phyloP scores from a whole-genome alignment of 2,329 filamentous ascomycete genomes.

The Dendryphion nanum region DNA sequence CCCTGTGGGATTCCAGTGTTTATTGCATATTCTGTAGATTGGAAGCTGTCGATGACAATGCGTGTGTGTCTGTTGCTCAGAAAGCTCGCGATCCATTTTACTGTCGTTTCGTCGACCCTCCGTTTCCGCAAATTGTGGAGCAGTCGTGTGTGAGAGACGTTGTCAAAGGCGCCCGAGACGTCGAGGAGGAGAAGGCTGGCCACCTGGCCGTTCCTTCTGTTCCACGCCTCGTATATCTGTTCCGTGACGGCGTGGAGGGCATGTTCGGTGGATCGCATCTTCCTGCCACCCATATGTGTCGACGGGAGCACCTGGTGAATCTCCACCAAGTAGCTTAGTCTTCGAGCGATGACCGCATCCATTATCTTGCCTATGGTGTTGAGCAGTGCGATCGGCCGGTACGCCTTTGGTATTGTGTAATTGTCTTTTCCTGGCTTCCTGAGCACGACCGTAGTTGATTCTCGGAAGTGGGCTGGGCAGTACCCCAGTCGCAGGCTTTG shows the following conservation, averaged over 20 bases:
- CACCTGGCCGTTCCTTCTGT: background rate
- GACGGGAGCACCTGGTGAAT: background rate
- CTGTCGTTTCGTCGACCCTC: background rate
- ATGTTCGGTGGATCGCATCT: background rate
- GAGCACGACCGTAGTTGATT: background rate
- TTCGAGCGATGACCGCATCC: background rate
- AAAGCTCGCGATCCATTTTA: background rate
- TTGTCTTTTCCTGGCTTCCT: background rate
- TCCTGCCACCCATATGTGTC: background rate
- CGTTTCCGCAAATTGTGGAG: background rate
- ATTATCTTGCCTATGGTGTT: background rate
- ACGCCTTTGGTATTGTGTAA: background rate
- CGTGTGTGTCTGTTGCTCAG: background rate
- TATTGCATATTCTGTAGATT: background rate
- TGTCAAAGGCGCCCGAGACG: background rate
- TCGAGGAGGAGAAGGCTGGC: background rate
- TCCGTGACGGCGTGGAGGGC: background rate
- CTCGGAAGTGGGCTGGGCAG: background rate
- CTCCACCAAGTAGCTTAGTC: background rate
- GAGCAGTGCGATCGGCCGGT: background rate
- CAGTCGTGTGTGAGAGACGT: background rate
- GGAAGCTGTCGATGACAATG: background rate
- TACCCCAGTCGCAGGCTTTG: background rate
- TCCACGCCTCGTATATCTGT: too few species aligned
- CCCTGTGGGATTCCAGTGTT: background rate